Evolutionary conservation across 495 filamentous ascomycete species (phyloP).

Genomic region (Aspergillus leporis): DNA sequence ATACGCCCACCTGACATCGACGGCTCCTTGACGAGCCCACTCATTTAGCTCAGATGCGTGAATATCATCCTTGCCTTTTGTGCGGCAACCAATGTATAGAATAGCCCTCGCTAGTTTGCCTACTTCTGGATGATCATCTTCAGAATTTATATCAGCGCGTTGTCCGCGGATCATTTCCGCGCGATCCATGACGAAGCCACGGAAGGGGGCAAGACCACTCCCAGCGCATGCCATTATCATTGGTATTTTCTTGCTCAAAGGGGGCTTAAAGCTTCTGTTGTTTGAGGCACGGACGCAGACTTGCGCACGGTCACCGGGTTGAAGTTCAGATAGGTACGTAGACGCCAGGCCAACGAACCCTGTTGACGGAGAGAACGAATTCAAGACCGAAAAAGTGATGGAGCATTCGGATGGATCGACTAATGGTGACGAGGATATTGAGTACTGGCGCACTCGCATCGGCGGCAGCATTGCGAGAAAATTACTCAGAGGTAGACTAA

Average conservation of each 20-base stretch:
- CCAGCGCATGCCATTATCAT: slow-evolving; percentile 64
- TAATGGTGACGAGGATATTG: slow-evolving; percentile 75
- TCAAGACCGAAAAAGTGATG: slow-evolving; percentile 67
- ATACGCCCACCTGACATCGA: slow-evolving; percentile 59
- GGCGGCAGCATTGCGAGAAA: slow-evolving; percentile 72
- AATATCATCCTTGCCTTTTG: slow-evolving; percentile 57
- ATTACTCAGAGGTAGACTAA: slow-evolving; percentile 56
- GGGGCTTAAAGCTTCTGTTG: slow-evolving; percentile 66
- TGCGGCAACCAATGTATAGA: slow-evolving; percentile 65
- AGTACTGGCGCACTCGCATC: slow-evolving; percentile 76
- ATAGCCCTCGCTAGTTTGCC: slow-evolving; percentile 55
- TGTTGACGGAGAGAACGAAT: slow-evolving; percentile 51
- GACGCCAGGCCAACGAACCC: slow-evolving; percentile 59
- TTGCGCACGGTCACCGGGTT: slow-evolving; percentile 59
- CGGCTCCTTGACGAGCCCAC: slow-evolving; percentile 60
- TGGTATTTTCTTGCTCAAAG: slow-evolving; percentile 58
- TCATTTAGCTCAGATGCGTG: slow-evolving; percentile 58
- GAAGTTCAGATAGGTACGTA: slow-evolving; percentile 57
- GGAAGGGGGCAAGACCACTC: slow-evolving; percentile 66
- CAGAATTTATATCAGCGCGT: slow-evolving; percentile 19
- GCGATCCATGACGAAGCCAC: slow-evolving; percentile 70
- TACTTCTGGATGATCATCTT: slow-evolving; percentile 12
- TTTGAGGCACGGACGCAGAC: slow-evolving; percentile 59
- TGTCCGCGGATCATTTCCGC: slow-evolving; percentile 54
- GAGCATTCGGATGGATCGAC: slow-evolving; percentile 57